Evolutionary conservation across 2,329 filamentous ascomycete genomes (phyloP).

Genomic region (Cryoendolithus antarcticus): DNA sequence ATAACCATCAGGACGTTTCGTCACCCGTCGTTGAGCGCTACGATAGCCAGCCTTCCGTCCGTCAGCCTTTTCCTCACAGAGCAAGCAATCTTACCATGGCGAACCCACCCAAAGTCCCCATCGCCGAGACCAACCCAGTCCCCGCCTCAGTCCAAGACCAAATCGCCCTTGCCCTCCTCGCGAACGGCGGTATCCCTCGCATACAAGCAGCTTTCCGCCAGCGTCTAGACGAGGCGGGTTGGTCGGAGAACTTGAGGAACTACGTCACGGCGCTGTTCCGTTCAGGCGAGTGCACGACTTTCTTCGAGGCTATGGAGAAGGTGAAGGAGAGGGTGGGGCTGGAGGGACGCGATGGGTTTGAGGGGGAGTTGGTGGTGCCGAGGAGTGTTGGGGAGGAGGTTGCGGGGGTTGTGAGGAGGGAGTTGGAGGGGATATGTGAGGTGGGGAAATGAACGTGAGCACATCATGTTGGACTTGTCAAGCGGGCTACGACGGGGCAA

Average conservation of each 20-base stretch:
- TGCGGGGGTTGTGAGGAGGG: slow-evolving; percentile 38
- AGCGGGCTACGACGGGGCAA: too few species aligned
- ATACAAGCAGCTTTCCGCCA: slow-evolving; percentile 44
- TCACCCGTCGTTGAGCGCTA: too few species aligned
- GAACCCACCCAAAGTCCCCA: slow-evolving; percentile 19
- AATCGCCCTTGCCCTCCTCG: slow-evolving; percentile 35
- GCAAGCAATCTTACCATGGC: slow-evolving; percentile 1
- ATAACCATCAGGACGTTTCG: too few species aligned
- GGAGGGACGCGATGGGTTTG: slow-evolving; percentile 12
- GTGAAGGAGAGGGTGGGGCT: slow-evolving; percentile 30
- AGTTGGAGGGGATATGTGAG: slow-evolving; percentile 39
- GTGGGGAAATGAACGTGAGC: slow-evolving; percentile 26
- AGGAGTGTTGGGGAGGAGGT: slow-evolving; percentile 38
- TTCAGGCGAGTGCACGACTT: slow-evolving; percentile 44
- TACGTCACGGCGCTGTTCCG: slow-evolving; percentile 46
- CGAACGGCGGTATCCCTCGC: slow-evolving; percentile 38
- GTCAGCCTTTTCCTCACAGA: background rate
- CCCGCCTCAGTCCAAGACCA: slow-evolving; percentile 24
- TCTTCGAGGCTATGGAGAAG: slow-evolving; percentile 42
- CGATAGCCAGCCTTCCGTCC: too few species aligned
- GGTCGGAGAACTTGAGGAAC: slow-evolving; percentile 43
- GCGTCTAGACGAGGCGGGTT: slow-evolving; percentile 44
- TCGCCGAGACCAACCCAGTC: slow-evolving; percentile 19
- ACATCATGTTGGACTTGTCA: too few species aligned
- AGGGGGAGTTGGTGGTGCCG: slow-evolving; percentile 20